A percentile compares a stretch with the other conserved stretches of the same genome.
phyloP scores from a whole-genome alignment of 345 rosid species.

The Dovyalis caffra region DNA sequence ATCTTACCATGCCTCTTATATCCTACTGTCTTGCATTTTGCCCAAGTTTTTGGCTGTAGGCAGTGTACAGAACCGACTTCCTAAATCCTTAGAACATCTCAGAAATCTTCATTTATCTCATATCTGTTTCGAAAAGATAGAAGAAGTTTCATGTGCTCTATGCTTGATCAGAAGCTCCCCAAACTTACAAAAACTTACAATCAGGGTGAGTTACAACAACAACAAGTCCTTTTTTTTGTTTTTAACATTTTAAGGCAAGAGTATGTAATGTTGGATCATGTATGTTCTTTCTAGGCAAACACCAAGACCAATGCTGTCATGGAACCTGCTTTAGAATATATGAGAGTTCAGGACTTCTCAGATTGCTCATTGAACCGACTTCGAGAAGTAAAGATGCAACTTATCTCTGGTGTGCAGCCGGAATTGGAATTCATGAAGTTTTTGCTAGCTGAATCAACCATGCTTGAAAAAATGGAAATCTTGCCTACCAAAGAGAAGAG shows the following conservation, averaged over 20 bases:
- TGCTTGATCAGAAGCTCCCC: constrained; percentile 22
- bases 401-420: neutral
- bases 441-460: neutral
- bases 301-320: neutral
- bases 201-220: neutral
- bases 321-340: neutral
- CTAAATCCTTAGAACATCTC: neutral
- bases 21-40: neutral
- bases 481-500: constrained; percentile 1
- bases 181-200: constrained; percentile 16
- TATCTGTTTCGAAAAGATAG: constrained; percentile 1
- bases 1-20: no score
- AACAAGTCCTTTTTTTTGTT: no score
- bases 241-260: neutral
- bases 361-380: constrained; percentile 2
- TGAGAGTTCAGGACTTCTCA: constrained; percentile 5
- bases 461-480: constrained; percentile 4
- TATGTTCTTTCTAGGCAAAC: neutral
- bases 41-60: constrained; percentile 9
- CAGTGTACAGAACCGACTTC: constrained; percentile 5
- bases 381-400: neutral
- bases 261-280: neutral
- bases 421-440: constrained; percentile 14
- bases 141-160: constrained; percentile 17
- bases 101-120: constrained; percentile 2